A percentile compares a stretch with the other conserved stretches of the same genome.
phyloP scores from a whole-genome alignment of 164 flowering plant species.

The Dillenia turbinata region DNA sequence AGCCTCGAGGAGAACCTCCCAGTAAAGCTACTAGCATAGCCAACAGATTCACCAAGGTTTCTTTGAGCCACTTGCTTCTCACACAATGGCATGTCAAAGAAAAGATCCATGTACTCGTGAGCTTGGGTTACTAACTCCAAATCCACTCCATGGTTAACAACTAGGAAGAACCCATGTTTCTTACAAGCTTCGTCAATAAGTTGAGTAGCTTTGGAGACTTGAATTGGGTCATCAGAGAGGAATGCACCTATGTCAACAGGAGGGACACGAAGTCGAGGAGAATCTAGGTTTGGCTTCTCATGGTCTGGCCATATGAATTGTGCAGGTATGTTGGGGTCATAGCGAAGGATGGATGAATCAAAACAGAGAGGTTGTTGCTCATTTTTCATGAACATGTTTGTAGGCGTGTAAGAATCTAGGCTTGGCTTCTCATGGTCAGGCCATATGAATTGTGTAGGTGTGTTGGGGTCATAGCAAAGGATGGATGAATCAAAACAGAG shows the following conservation, averaged over 20 bases:
- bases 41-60: constrained; percentile 47
- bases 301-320: constrained; percentile 74
- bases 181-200: constrained; percentile 45
- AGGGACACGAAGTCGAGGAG: constrained; percentile 41
- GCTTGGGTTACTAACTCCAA: constrained; percentile 33
- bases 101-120: constrained; percentile 32
- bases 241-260: constrained; percentile 44
- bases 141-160: constrained; percentile 59
- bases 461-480: constrained; percentile 25
- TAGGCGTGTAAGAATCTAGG: not conserved
- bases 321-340: constrained; percentile 36
- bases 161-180: constrained; percentile 60
- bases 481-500: constrained; percentile 30
- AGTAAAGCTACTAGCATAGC: constrained; percentile 66
- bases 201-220: constrained; percentile 13
- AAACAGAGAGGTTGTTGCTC: constrained; percentile 13
- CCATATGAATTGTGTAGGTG: constrained; percentile 68
- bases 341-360: constrained; percentile 31
- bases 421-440: constrained; percentile 60
- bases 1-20: constrained; percentile 62
- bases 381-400: too few species aligned
- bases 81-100: constrained; percentile 37
- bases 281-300: constrained; percentile 38
- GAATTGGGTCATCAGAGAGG: constrained; percentile 37
- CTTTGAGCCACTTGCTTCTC: constrained; percentile 56